These are phyloP conservation scores for Penicillium concentricum DNA, from an alignment of 2,329 filamentous ascomycete species.

Conservation along the genomic window DNA sequence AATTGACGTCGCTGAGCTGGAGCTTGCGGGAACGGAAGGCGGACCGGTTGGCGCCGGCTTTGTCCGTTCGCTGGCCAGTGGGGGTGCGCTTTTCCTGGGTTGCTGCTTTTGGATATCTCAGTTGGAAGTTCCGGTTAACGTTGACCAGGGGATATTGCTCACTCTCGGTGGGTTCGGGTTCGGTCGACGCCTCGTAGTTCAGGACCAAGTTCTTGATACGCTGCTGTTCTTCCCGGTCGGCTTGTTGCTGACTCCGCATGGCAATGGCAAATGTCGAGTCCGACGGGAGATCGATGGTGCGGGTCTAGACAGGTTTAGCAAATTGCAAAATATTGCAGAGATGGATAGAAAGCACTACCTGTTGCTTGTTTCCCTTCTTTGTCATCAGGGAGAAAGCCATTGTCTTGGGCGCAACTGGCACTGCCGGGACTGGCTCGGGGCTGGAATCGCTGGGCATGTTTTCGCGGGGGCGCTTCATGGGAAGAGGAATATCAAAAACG, in stretches of 20 bases:
- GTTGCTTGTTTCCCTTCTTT: constrained; percentile 92
- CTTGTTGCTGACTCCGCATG: constrained; percentile 93
- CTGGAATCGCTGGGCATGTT: constrained; percentile 42
- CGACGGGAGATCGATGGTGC: constrained; percentile 78
- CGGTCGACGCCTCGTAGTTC: constrained; percentile 89
- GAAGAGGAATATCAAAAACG: constrained; percentile 94
- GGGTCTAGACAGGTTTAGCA: constrained; percentile 60
- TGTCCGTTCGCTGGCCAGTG: constrained; percentile 51
- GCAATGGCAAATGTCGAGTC: constrained; percentile 94
- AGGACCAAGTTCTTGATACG: constrained; percentile 97
- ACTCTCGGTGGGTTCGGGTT: constrained; percentile 77
- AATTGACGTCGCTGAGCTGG: constrained; percentile 95
- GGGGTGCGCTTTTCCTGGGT: constrained; percentile 45
- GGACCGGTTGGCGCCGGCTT: constrained; percentile 63
- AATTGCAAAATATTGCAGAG: not conserved
- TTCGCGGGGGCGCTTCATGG: constrained; percentile 74
- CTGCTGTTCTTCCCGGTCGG: constrained; percentile 93
- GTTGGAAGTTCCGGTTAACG: constrained; percentile 30
- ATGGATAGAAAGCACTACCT: constrained; percentile 57
- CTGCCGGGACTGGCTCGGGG: constrained; percentile 25
- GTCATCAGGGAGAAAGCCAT: constrained; percentile 97
- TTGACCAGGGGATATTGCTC: constrained; percentile 45
- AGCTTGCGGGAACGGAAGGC: constrained; percentile 85
- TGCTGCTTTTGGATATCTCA: constrained; percentile 12
- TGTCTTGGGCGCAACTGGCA: constrained; percentile 52